Base-by-base conservation (phyloP, 139 green algal species). In the Chlamydomonas eustigma region DNA sequence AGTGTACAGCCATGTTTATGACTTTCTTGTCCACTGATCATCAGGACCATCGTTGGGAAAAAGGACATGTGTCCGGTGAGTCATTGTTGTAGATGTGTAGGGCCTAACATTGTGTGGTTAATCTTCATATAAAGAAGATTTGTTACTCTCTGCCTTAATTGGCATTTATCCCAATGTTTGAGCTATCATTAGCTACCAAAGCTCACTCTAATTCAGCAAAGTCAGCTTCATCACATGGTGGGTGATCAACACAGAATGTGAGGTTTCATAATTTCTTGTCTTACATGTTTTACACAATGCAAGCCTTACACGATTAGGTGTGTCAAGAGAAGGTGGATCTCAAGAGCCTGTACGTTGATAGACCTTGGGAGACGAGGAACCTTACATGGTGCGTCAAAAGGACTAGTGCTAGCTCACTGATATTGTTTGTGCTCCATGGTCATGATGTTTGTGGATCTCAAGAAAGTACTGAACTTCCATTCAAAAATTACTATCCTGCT, bases 41-140 rank as follows among this genome's bases (percentile, higher is more conserved):
- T 58, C 44, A 58, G 92, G 92, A 92, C 89, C 8, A 90, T 97
- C 65, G 91, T 97, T n/a, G 91, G 91, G 66, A 95, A 95, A 77
- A 95, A 94, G 84, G 90, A 94, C 77, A 87, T 79, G 0, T 95
- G 91, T 52, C 91, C 91, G 0, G 64, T 58, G 18, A 58, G 44
- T 12, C n/a, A 58, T 12, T 12, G 44, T 18, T 58, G 44, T 58
- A 18, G 12, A 18, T 12, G 44, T 12, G 44, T 12, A 18, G 12
- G 12, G 44, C 18, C 44, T 58, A 58, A 12, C 18, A 18, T 58
- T 28, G 44, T 58, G 44, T 58, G 18, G 12, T 58, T 18, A n/a
- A n/a, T n/a, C n/a, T n/a, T n/a, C n/a, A n/a, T n/a, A n/a, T n/a
- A n/a, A n/a, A n/a, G n/a, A n/a, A n/a, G n/a, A n/a, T n/a, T n/a